phyloP scores from a whole-genome alignment of 2,329 filamentous ascomycete species.

The Ophiostoma sp. region DNA sequence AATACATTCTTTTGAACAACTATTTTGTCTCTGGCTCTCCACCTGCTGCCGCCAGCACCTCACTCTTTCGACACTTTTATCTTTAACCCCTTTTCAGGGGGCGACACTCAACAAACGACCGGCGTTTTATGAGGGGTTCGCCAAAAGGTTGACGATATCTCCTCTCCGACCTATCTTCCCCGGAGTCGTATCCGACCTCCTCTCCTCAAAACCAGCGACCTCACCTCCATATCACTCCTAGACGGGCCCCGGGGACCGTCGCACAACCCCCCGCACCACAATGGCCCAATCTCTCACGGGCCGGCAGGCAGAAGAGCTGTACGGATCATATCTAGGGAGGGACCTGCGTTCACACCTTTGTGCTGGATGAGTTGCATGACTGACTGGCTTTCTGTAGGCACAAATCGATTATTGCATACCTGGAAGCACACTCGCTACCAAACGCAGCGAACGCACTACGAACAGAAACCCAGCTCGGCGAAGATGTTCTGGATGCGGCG shows the following conservation, averaged over 20 bases:
- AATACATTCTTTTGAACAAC: background rate
- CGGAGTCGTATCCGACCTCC: background rate
- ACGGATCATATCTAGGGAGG: constrained; percentile 42
- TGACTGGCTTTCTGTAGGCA: constrained; percentile 57
- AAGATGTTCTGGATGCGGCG: constrained; percentile 67
- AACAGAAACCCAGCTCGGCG: constrained; percentile 70
- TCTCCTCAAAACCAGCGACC: background rate
- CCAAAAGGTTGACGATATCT: background rate
- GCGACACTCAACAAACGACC: background rate
- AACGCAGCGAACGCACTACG: constrained; percentile 71
- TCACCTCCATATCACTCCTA: background rate
- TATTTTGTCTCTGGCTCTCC: background rate
- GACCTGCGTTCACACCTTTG: background rate
- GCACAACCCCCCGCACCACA: constrained; percentile 17
- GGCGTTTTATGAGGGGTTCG: background rate
- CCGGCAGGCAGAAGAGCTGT: constrained; percentile 88
- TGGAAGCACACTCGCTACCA: constrained; percentile 70
- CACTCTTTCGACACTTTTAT: background rate
- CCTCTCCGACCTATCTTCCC: background rate
- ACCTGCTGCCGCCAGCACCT: background rate
- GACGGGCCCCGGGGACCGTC: constrained; percentile 25
- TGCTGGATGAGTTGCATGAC: background rate
- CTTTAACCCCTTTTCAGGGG: background rate
- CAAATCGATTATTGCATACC: constrained; percentile 90
- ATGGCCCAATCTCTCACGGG: constrained; percentile 33